A percentile compares a stretch with the other conserved stretches of the same genome.
phyloP scores from a whole-genome alignment of 441 rosid genomes.

The Erodium chrysanthum region DNA sequence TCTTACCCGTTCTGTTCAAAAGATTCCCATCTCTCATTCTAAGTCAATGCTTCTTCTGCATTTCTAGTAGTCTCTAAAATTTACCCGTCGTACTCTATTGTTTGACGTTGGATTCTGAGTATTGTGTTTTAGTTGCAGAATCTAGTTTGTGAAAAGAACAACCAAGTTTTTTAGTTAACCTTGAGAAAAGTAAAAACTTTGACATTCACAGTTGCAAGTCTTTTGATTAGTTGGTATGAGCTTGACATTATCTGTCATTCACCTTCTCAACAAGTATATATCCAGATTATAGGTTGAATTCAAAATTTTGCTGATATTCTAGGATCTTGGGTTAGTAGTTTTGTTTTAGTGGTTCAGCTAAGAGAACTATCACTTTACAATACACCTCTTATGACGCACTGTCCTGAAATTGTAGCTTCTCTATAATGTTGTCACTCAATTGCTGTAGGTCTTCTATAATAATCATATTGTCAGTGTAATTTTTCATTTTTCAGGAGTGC shows the following conservation, averaged over 20 bases:
- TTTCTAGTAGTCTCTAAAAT: neutral
- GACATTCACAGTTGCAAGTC: neutral
- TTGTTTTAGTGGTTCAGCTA: neutral
- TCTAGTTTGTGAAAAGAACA: neutral
- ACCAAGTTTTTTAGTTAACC: neutral
- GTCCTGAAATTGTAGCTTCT: neutral
- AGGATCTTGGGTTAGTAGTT: neutral
- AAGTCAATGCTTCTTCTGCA: neutral
- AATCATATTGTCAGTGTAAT: constrained; percentile 12
- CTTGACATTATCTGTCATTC: neutral
- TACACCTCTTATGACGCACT: neutral
- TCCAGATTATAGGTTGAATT: neutral
- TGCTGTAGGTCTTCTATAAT: neutral
- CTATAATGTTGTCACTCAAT: neutral
- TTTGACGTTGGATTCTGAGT: neutral
- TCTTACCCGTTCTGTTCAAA: constrained; percentile 7
- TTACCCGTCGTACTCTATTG: neutral
- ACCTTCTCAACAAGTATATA: neutral
- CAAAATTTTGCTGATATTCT: constrained; percentile 3
- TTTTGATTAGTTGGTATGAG: neutral
- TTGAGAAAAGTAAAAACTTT: neutral
- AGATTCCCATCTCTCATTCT: neutral
- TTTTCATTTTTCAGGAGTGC: constrained; percentile 37
- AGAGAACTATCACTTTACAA: neutral
- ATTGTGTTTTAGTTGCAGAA: neutral